phyloP scores from a whole-genome alignment of 257 asterid genomes.

The Vinca minor region DNA sequence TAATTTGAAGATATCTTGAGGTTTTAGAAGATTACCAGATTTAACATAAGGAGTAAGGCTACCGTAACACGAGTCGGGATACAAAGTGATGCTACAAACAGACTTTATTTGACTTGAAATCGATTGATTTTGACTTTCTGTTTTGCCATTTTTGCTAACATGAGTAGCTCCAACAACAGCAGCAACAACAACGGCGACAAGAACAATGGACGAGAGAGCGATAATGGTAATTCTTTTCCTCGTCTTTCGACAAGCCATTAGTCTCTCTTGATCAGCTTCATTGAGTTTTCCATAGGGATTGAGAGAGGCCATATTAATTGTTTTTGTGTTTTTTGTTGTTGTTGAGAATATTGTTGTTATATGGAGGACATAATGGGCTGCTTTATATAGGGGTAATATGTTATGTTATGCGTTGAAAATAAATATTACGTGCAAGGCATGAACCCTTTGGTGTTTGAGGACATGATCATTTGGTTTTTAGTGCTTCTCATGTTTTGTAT shows the following conservation, averaged over 20 bases:
- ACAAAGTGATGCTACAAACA: constrained; percentile 26
- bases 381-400: neutral
- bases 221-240: constrained; percentile 46
- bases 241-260: constrained; percentile 40
- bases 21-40: constrained; percentile 23
- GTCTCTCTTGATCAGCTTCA: constrained; percentile 53
- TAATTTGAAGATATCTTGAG: constrained; percentile 33
- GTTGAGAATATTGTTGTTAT: neutral
- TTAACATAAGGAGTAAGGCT: constrained; percentile 27
- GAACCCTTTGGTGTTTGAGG: neutral
- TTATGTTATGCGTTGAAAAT: neutral
- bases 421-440: neutral
- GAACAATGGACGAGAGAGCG: constrained; percentile 39
- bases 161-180: constrained; percentile 44
- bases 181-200: constrained; percentile 42
- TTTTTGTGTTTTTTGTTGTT: neutral
- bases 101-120: constrained; percentile 27
- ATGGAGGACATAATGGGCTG: neutral
- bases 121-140: neutral
- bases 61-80: constrained; percentile 36
- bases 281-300: constrained; percentile 48
- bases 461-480: neutral
- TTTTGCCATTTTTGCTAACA: constrained; percentile 14
- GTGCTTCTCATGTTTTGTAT: neutral
- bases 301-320: constrained; percentile 28